Conservation (phyloP, 1,284 basidiomycete genomes). For the Gymnopus androsaceus region DNA sequence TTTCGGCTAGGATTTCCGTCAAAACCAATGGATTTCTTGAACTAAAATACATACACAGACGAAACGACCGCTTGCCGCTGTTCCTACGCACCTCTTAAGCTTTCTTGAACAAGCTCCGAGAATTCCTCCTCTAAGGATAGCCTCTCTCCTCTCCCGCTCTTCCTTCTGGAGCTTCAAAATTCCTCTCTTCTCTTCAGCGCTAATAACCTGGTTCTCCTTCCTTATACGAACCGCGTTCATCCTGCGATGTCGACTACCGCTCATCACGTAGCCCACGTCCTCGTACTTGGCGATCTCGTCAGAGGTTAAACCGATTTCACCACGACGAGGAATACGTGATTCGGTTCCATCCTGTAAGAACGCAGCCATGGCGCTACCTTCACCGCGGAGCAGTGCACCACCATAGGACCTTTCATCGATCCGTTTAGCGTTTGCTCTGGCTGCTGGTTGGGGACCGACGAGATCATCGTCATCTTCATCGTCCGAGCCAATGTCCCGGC, state of each 20-base stretch:
- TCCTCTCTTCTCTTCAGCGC: conserved; percentile 94
- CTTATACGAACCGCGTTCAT: conserved; percentile 98
- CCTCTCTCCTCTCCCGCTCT: conserved; percentile 88
- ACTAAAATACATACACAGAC: background rate
- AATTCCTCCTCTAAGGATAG: conserved; percentile 80
- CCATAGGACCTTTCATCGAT: conserved; percentile 82
- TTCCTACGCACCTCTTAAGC: conserved; percentile 50
- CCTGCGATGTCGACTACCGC: conserved; percentile 86
- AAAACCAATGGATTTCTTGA: background rate
- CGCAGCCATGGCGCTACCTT: conserved; percentile 96
- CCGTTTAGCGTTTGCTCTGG: conserved; percentile 46
- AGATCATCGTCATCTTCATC: conserved; percentile 44
- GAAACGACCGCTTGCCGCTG: conserved; percentile 3
- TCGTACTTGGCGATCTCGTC: conserved; percentile 89
- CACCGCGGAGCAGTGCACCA: conserved; percentile 86
- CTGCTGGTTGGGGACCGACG: conserved; percentile 62
- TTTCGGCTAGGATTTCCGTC: no score
- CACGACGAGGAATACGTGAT: conserved; percentile 93
- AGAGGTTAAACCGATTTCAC: conserved; percentile 92
- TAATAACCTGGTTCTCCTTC: conserved; percentile 99
- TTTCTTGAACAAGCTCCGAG: conserved; percentile 75
- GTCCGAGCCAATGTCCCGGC: conserved; percentile 15
- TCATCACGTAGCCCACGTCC: conserved; percentile 96
- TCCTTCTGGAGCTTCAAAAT: conserved; percentile 93
- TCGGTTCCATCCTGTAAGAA: conserved; percentile 89